These are phyloP conservation scores for Mucor piriformis DNA, from an alignment of 371 early-diverging fungal species.

Conservation along the genomic window DNA sequence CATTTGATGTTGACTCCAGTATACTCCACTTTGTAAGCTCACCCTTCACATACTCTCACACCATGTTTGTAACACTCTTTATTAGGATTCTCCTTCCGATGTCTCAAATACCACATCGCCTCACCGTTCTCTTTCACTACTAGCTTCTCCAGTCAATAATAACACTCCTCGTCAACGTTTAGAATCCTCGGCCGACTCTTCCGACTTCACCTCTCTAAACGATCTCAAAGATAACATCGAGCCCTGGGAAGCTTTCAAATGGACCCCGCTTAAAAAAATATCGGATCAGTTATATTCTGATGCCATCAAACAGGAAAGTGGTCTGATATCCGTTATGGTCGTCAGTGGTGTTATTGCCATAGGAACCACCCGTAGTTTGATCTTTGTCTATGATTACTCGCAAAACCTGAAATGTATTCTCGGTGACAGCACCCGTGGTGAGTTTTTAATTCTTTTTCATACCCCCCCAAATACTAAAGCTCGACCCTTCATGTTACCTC, in stretches of 20 bases:
- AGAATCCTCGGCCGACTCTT: conserved; percentile 29
- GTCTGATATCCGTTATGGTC: conserved; percentile 62
- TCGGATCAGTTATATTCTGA: conserved; percentile 71
- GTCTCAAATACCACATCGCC: conserved; percentile 32
- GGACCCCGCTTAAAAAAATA: conserved; percentile 71
- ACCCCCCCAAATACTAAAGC: too few relatives aligned
- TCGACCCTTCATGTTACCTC: too few relatives aligned
- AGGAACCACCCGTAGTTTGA: conserved; percentile 74
- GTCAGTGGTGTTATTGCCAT: conserved; percentile 71
- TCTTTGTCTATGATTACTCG: conserved; percentile 72
- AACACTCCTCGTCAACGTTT: conserved; percentile 12
- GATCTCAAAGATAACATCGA: conserved; percentile 26
- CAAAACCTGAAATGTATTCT: conserved; percentile 69
- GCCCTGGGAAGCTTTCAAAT: conserved; percentile 74
- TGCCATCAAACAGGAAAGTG: conserved; percentile 56
- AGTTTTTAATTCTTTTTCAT: too few relatives aligned
- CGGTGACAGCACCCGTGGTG: conserved; percentile 59
- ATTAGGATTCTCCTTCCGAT: conserved; percentile 49
- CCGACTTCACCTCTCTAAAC: conserved; percentile 6
- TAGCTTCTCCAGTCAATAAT: conserved; percentile 7
- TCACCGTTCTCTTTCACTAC: conserved; percentile 12
- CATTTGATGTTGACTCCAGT: conserved; percentile 43
- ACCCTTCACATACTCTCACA: not conserved
- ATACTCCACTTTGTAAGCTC: conserved; percentile 36
- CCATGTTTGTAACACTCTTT: not conserved